phyloP scores from a whole-genome alignment of 2,329 filamentous ascomycete species.

The Fusarium sacchari region DNA sequence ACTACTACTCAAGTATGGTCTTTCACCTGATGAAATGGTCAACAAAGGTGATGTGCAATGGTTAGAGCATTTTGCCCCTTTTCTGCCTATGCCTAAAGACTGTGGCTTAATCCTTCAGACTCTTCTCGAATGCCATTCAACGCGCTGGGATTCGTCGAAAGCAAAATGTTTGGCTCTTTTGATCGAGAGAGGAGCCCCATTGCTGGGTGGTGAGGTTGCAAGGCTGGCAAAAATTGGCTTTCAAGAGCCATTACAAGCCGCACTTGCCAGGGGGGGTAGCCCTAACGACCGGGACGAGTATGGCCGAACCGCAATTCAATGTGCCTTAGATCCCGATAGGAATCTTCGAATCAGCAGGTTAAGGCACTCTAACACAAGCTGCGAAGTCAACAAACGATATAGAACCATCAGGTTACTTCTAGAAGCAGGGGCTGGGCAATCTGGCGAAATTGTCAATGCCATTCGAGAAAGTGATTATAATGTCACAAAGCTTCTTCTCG shows the following conservation, averaged over 20 bases:
- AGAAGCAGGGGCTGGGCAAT: background rate
- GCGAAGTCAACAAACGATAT: background rate
- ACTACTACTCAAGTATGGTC: background rate
- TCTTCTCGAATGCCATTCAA: background rate
- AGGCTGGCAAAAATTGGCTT: background rate
- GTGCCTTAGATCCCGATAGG: background rate
- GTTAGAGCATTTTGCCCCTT: accelerated
- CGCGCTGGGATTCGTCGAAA: background rate
- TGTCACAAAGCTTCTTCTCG: background rate
- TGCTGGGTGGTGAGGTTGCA: background rate
- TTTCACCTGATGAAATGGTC: background rate
- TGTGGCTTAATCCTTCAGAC: background rate
- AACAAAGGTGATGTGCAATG: background rate
- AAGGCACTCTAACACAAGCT: background rate
- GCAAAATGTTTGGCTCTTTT: background rate
- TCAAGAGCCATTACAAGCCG: background rate
- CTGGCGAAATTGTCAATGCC: background rate
- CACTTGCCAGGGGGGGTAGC: background rate
- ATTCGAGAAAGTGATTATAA: background rate
- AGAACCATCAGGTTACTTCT: background rate
- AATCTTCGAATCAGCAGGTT: background rate
- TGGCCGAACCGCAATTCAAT: background rate
- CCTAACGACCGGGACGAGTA: background rate
- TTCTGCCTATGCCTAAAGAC: background rate
- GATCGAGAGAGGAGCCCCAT: background rate